Base-by-base conservation (phyloP, 257 asterid genomes). In the Perilla frutescens region DNA sequence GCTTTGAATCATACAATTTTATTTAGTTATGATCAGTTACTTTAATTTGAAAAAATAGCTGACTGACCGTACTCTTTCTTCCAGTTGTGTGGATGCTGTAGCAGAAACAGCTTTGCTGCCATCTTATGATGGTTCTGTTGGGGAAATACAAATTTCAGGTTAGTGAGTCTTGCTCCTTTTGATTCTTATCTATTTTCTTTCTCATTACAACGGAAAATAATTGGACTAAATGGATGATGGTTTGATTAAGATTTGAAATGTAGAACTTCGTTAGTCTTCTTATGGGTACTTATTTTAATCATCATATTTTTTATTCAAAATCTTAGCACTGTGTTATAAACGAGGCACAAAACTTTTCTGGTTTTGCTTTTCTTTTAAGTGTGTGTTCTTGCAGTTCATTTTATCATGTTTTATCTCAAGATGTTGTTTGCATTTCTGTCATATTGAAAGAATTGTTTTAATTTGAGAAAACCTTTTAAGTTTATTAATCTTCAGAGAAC, bases 41-140 rank as follows among this genome's bases (percentile, higher is more conserved):
- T 78, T 67, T 44, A 62, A 63, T 62, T 26, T 14, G n/a, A 65
- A 71, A 68, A n/a, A n/a, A n/a, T n/a, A n/a, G n/a, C n/a, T 40
- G 62, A 50, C 43, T 63, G 62, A 71, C 44, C 49, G 47, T 79
- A 68, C 65, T 78, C 50, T 67, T 75, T 55, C 71, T 67, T 66
- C 74, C 91, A 92, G 98, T 71, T 92, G 96, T 79, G 81, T 92
- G 82, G 96, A 92, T 82, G 88, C 92, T 44, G 82, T 87, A 78
- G 89, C 95, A 80, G 98, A 90, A 86, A 81, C 84, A 75, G 96
- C 96, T 75, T 69, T 86, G 77, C 81, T 91, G 75, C 96, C 97
- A 29, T 79, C 89, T 63, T 91, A 77, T 84, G 76, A 62, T 72
- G 93, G 93, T 67, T 78, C 80, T 56, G 83, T 94, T 81, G 91